These are phyloP conservation scores for Aureobasidium sp. DNA, from an alignment of 2,329 filamentous ascomycete genomes.

Conservation along the genomic window DNA sequence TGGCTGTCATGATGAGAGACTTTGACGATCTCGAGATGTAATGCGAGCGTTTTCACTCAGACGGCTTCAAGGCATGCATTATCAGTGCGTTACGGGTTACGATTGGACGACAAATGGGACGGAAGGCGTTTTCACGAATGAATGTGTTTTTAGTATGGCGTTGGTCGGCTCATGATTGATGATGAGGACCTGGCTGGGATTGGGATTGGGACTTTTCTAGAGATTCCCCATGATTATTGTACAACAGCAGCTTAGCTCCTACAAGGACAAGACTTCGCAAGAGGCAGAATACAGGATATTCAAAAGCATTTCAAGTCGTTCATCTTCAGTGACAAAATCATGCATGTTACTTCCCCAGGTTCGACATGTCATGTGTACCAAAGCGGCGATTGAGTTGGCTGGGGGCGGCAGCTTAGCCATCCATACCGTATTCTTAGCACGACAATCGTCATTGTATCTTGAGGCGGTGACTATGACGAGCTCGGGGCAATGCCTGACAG, in stretches of 20 bases:
- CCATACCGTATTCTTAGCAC: slow-evolving; percentile 1
- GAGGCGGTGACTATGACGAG: background rate
- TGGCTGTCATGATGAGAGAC: slow-evolving; percentile 80
- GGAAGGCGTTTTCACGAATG: background rate
- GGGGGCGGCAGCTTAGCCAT: background rate
- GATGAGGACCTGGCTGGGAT: background rate
- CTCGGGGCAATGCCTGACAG: background rate
- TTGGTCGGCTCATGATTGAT: slow-evolving; percentile 4
- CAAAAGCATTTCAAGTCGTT: background rate
- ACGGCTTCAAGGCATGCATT: background rate
- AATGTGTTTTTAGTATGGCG: slow-evolving; percentile 1
- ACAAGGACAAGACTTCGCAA: background rate
- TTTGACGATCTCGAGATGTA: slow-evolving; percentile 61
- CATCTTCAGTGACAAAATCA: background rate
- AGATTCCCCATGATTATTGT: slow-evolving; percentile 2
- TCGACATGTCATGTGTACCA: background rate
- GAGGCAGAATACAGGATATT: background rate
- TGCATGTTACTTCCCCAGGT: background rate
- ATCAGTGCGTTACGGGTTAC: slow-evolving; percentile 6
- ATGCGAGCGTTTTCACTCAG: background rate
- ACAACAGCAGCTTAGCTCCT: background rate
- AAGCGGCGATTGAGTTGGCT: background rate
- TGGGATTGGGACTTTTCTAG: background rate
- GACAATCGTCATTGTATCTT: background rate
- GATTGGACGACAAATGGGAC: background rate